These are phyloP conservation scores for Polyporus arcularius DNA, from an alignment of 768 basidiomycete species.

Conservation along the genomic window DNA sequence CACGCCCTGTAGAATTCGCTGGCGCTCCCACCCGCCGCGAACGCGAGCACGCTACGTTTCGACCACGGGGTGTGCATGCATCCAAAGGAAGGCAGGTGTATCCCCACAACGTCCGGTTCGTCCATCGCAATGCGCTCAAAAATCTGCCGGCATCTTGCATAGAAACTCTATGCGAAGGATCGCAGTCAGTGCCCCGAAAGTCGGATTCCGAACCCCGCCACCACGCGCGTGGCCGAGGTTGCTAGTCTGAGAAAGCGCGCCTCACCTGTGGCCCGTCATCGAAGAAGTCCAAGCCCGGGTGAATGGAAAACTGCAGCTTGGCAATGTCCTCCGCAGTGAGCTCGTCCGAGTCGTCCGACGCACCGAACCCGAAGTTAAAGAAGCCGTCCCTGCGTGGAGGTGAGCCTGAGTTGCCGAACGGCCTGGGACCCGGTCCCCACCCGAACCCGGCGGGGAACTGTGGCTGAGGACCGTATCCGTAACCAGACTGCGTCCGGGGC, in stretches of 20 bases:
- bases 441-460: neutral
- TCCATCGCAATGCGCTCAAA: neutral
- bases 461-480: neutral
- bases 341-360: neutral
- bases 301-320: neutral
- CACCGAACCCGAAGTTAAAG: neutral
- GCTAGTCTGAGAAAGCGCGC: neutral
- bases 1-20: neutral
- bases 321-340: neutral
- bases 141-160: slow-evolving; percentile 1
- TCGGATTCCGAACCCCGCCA: too few relatives aligned
- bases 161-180: neutral
- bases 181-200: neutral
- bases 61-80: neutral
- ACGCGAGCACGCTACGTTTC: neutral
- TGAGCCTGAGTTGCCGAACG: too few relatives aligned
- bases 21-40: neutral
- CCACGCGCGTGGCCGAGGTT: neutral
- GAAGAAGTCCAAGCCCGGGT: neutral
- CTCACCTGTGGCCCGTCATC: neutral
- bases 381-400: neutral
- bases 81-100: neutral
- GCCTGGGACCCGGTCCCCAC: neutral
- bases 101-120: neutral
- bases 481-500: neutral